These are phyloP conservation scores for Leishmania aethiopica DNA, from an alignment of 208 protist genomes.

Conservation along the genomic window DNA sequence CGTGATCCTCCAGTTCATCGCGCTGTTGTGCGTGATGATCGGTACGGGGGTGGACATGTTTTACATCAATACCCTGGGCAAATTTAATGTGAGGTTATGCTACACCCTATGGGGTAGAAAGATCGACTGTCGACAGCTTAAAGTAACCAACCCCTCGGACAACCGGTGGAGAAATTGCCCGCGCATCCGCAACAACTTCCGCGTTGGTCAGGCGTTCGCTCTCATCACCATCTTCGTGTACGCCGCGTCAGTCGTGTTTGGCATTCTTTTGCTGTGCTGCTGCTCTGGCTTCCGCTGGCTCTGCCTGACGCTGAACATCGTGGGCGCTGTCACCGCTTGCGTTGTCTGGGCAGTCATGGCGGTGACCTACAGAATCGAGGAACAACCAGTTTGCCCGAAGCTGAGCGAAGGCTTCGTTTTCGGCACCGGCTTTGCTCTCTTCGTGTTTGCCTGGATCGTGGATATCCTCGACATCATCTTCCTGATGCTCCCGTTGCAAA, in stretches of 20 bases:
- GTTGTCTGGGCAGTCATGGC: slow-evolving; percentile 49
- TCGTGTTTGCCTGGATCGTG: slow-evolving; percentile 44
- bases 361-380: slow-evolving; percentile 15
- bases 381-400: neutral
- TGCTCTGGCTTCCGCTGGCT: too few relatives aligned
- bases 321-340: too few relatives aligned
- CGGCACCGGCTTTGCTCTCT: slow-evolving; percentile 46
- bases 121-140: slow-evolving; percentile 35
- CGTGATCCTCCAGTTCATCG: slow-evolving; percentile 42
- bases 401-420: too few relatives aligned
- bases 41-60: slow-evolving; percentile 63
- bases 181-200: too few relatives aligned
- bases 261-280: too few relatives aligned
- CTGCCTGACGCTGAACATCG: too few relatives aligned
- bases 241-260: too few relatives aligned
- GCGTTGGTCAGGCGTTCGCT: too few relatives aligned
- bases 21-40: slow-evolving; percentile 50
- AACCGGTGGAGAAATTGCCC: too few relatives aligned
- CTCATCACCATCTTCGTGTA: too few relatives aligned
- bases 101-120: slow-evolving; percentile 60
- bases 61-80: too few relatives aligned
- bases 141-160: slow-evolving; percentile 12
- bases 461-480: slow-evolving; percentile 42
- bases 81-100: slow-evolving; percentile 35
- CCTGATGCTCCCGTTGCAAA: slow-evolving; percentile 44